These are phyloP conservation scores for Aureococcus anophagefferens DNA, from an alignment of 108 stramenopile species.

Conservation along the genomic window DNA sequence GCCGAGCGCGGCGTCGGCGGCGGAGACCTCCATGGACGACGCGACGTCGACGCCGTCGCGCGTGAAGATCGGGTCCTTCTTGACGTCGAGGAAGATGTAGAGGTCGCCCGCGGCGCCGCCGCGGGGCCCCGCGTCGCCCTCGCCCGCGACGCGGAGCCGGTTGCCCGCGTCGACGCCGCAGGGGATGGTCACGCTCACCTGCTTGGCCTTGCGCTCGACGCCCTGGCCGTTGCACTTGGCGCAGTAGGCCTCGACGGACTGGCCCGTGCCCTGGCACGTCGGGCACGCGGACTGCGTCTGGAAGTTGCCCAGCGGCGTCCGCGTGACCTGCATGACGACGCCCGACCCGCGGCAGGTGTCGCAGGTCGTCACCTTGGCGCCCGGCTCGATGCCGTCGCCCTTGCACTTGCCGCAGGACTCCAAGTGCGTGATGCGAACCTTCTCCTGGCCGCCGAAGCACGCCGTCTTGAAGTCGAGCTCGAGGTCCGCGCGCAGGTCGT, in stretches of 20 bases:
- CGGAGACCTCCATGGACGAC: constrained; percentile 69
- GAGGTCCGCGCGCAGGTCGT: constrained; percentile 81
- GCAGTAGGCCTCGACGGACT: constrained; percentile 85
- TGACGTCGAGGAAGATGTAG: constrained; percentile 90
- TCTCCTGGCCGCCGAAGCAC: constrained; percentile 88
- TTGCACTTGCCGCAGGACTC: constrained; percentile 77
- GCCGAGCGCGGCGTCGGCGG: constrained; percentile 88
- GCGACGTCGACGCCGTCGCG: constrained; percentile 89
- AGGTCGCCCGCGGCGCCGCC: constrained; percentile 88
- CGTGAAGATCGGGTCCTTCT: constrained; percentile 71
- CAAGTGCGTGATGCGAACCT: constrained; percentile 81
- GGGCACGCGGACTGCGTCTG: constrained; percentile 88
- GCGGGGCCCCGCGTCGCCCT: constrained; percentile 88
- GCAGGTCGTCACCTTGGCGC: constrained; percentile 64
- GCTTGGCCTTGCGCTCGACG: constrained; percentile 77
- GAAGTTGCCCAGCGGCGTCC: constrained; percentile 89
- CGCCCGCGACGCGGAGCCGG: constrained; percentile 83
- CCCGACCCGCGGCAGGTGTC: constrained; percentile 70
- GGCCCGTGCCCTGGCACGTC: constrained; percentile 81
- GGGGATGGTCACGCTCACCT: constrained; percentile 89
- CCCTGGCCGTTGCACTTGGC: constrained; percentile 84
- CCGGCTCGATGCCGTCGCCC: constrained; percentile 81
- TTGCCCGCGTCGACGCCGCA: constrained; percentile 91
- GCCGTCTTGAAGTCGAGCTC: constrained; percentile 88
- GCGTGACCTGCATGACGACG: constrained; percentile 80